These are phyloP conservation scores for Guillardia theta DNA, from an alignment of 78 protist species.

Conservation along the genomic window DNA sequence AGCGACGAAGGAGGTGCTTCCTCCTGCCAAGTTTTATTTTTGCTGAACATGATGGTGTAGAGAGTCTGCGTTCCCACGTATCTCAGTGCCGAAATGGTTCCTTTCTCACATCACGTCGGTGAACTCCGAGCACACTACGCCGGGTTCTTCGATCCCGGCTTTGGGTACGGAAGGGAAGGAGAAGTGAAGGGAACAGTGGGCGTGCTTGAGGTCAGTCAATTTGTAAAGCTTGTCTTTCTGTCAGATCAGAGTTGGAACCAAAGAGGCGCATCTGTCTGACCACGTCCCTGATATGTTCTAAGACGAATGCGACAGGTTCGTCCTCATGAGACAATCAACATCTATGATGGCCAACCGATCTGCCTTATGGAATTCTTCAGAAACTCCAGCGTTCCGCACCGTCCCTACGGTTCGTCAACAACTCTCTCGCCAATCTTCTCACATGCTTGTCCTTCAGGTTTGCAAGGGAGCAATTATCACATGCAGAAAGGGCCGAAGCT, in stretches of 20 bases:
- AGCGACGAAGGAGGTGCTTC: background rate
- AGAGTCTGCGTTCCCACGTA: background rate
- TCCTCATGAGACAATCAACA: conserved; percentile 24
- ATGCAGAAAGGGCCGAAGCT: conserved; percentile 28
- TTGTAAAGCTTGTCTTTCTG: background rate
- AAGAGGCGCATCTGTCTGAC: too few species aligned
- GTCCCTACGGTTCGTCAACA: background rate
- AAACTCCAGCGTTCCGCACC: background rate
- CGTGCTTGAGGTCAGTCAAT: background rate
- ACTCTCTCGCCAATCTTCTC: background rate
- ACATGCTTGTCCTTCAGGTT: background rate
- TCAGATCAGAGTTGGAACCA: background rate
- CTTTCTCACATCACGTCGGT: conserved; percentile 35
- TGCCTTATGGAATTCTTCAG: conserved; percentile 38
- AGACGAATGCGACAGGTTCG: background rate
- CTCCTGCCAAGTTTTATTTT: background rate
- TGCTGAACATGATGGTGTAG: background rate
- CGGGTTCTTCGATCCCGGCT: conserved; percentile 46
- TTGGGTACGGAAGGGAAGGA: conserved; percentile 13
- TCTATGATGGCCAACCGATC: conserved; percentile 33
- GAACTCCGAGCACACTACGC: conserved; percentile 44
- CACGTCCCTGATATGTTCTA: too few species aligned
- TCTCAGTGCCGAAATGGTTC: conserved; percentile 17
- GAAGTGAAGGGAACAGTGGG: background rate
- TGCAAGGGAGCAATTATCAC: background rate